Base-by-base conservation (phyloP, 1,284 basidiomycete genomes). In the Phenoliferia sp. region DNA sequence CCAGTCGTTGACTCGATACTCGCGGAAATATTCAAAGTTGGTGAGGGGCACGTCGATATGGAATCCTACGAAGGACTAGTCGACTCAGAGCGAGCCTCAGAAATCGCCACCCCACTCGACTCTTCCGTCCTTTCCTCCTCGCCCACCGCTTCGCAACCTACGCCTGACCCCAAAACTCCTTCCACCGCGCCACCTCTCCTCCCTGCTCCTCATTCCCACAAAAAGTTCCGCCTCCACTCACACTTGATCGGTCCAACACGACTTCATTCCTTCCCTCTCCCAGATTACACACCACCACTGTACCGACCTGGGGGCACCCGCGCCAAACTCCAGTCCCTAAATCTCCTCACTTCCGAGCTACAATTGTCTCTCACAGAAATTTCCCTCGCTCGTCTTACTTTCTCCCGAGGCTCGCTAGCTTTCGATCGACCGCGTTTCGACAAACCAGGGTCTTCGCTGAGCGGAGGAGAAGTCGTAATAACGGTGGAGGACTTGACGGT, bases 381-480 rank as follows among this genome's bases (percentile, higher is more conserved):
- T 28, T 22, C 31, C 19, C 44, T 64, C 29, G 32, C 55, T 2
- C 56, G 22, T 5, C 28, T 64, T n/a, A n/a, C 63, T 6, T 64
- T 64, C 31, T 39, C 55, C 15, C 63, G 63, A 2, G 55, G 52
- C 15, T 58, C 63, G 2, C 35, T 64, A 29, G 55, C 63, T 17
- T 64, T 64, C 32, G 63, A 64, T 26, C 63, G 56, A 31, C 57
- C 63, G n/a, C 29, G n/a, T n/a, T n/a, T n/a, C n/a, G n/a, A 44
- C 26, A 10, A 29, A 10, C 28, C 50, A 12, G 29, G 22, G 31
- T 22, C 60, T 6, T 22, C 22, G 3, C 16, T 59, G 26, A 58
- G 57, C 17, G 63, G 55, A 1, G 63, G 63, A 10, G 57, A 64
- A 6, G 28, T 64, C 10, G 57, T 64, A 17, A 58, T 64, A 15